These are phyloP conservation scores for Wickerhamomyces canadensis DNA, from an alignment of 805 yeast species.

Conservation along the genomic window DNA sequence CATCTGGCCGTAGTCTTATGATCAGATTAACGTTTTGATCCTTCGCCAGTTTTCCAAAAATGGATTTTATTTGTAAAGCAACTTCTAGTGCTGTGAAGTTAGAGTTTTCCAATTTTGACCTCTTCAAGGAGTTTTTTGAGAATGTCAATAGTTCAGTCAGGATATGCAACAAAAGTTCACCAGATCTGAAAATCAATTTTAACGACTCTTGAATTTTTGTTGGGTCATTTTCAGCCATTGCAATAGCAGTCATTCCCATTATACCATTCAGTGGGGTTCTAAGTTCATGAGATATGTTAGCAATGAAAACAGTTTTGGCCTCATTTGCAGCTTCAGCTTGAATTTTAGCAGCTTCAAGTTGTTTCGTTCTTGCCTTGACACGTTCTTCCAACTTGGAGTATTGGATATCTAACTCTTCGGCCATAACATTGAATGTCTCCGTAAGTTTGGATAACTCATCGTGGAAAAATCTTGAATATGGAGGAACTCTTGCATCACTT, in stretches of 20 bases:
- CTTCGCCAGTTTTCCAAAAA: constrained; percentile 72
- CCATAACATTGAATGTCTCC: constrained; percentile 87
- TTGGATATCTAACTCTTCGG: constrained; percentile 79
- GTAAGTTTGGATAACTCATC: constrained; percentile 89
- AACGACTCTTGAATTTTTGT: constrained; percentile 66
- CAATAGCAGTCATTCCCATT: constrained; percentile 90
- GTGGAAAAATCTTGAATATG: constrained; percentile 45
- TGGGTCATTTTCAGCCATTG: constrained; percentile 78
- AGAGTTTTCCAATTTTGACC: constrained; percentile 76
- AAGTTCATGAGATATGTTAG: constrained; percentile 89
- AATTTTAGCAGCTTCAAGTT: constrained; percentile 79
- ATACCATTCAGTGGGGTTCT: constrained; percentile 96
- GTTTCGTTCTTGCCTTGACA: constrained; percentile 79
- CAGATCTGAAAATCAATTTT: constrained; percentile 82
- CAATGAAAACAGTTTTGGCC: constrained; percentile 90
- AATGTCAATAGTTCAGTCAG: constrained; percentile 87
- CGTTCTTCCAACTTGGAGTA: constrained; percentile 83
- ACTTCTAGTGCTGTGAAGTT: constrained; percentile 77
- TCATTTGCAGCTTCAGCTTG: constrained; percentile 95
- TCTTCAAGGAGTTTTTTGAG: constrained; percentile 83
- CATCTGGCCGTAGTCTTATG: constrained; percentile 58
- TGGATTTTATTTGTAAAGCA: constrained; percentile 77
- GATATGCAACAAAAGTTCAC: constrained; percentile 83
- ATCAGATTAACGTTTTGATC: constrained; percentile 70
- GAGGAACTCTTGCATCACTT: constrained; percentile 38